These are phyloP conservation scores for Stropharia rugosoannulata DNA, from an alignment of 768 basidiomycete species.

Conservation along the genomic window DNA sequence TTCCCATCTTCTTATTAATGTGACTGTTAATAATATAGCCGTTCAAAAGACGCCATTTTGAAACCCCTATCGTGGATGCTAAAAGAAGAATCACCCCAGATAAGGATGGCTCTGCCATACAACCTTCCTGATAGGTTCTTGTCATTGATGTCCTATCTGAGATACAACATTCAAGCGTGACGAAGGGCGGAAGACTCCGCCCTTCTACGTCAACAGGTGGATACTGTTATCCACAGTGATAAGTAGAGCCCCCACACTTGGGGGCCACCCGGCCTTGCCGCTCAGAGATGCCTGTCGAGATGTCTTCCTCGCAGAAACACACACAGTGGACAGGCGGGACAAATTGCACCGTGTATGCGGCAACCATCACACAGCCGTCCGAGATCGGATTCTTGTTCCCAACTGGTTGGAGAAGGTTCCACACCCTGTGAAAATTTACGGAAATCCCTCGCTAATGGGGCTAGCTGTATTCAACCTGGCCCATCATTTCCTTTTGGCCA, in stretches of 20 bases:
- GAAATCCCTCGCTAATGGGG: conserved; percentile 5
- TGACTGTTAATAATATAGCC: neutral
- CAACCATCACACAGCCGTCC: conserved; percentile 5
- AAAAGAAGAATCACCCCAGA: neutral
- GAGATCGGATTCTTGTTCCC: conserved; percentile 1
- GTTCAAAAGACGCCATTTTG: neutral
- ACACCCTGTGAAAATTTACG: neutral
- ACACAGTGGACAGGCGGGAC: neutral
- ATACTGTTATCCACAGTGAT: too few species aligned
- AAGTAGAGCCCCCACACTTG: too few species aligned
- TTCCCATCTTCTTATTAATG: neutral
- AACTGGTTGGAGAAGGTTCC: neutral
- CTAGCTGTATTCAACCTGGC: conserved; percentile 4
- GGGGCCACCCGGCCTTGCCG: too few species aligned
- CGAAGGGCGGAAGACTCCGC: neutral
- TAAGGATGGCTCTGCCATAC: conserved; percentile 5
- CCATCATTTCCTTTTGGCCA: neutral
- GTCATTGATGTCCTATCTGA: conserved; percentile 2
- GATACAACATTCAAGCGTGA: neutral
- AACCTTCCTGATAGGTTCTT: conserved; percentile 4
- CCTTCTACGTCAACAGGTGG: neutral
- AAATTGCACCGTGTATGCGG: neutral
- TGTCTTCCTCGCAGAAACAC: neutral
- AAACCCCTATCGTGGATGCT: conserved; percentile 1
- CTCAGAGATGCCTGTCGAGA: neutral